Base-by-base conservation (phyloP, 257 asterid species). In the Plantago major region DNA sequence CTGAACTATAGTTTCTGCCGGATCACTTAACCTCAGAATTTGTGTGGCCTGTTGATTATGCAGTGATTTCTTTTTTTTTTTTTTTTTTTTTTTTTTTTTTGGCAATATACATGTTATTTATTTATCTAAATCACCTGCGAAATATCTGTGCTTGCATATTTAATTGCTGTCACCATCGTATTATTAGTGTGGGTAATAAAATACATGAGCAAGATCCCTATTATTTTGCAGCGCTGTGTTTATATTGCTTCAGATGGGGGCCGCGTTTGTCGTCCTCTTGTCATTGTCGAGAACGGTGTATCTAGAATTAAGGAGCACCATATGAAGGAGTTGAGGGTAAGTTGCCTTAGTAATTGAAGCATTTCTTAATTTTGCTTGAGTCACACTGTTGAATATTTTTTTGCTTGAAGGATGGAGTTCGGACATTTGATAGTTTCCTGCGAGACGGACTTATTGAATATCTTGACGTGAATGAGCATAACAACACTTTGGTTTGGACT, bases 241-340 rank as follows among this genome's bases (percentile, higher is more conserved):
- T 84, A 92, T 79, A 84, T 92, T 69, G 97, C 99, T 71, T 92
- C 99, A 11, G 99, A 89, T 80, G 99, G 99, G 56, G 96, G 99
- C 17, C 99, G 99, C 66, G 96, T 92, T 44, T 92, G 99, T 70
- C 99, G 99, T 70, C 99, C 99, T 3, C 82, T 92, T 68, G 95
- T 92, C 47, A 89, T 92, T 69, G 97, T 97, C 67, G 99, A 89
- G 68, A 84, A 82, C 62, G 97, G 99, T 57, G 81, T 89, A 53
- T 81, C 99, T 9, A 87, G 99, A 82, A 87, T 92, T 62, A 89
- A 89, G 76, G 94, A 89, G 62, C 88, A 83, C 73, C 99, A 92
- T 78, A 92, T 92, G 99, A 84, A 84, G 76, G 97, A 89, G 84
- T 83, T 92, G 79, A 89, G 71, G 97, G 98, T 88, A 79, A 58